These are phyloP conservation scores for Ogataea methanolica DNA, from an alignment of 805 yeast species.

Conservation along the genomic window DNA sequence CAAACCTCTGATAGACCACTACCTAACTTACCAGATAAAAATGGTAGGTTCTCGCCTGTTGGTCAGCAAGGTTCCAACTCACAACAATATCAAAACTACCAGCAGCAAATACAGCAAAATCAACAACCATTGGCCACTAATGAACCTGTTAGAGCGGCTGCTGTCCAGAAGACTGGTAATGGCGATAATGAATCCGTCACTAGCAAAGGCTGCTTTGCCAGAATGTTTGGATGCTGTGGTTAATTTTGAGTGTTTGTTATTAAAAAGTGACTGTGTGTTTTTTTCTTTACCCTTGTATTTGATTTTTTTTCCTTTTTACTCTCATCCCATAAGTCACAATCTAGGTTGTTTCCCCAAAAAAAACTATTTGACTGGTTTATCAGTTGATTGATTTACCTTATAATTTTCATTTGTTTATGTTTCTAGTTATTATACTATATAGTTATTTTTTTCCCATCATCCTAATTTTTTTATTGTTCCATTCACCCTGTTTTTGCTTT, in stretches of 20 bases:
- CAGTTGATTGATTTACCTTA: not conserved
- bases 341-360: too few relatives aligned
- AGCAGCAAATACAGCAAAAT: slow-evolving; percentile 8
- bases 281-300: not conserved
- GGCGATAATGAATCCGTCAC: slow-evolving; percentile 16
- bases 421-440: not conserved
- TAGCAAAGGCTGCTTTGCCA: slow-evolving; percentile 25
- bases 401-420: not conserved
- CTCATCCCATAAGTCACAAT: too few relatives aligned
- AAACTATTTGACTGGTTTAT: too few relatives aligned
- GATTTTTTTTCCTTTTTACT: not conserved
- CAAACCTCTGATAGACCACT: slow-evolving; percentile 28
- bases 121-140: slow-evolving; percentile 21
- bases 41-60: slow-evolving; percentile 19
- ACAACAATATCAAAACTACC: slow-evolving; percentile 1
- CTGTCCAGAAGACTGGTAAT: slow-evolving; percentile 7
- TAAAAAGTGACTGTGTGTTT: not conserved
- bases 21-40: slow-evolving; percentile 30
- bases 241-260: not conserved
- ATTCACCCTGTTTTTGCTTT: not conserved
- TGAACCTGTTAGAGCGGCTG: slow-evolving; percentile 13
- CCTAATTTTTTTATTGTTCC: slow-evolving; percentile 1
- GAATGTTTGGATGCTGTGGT: slow-evolving; percentile 19
- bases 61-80: slow-evolving; percentile 9
- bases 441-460: not conserved